phyloP scores from a whole-genome alignment of 345 rosid genomes.

The Cardamine resedifolia region DNA sequence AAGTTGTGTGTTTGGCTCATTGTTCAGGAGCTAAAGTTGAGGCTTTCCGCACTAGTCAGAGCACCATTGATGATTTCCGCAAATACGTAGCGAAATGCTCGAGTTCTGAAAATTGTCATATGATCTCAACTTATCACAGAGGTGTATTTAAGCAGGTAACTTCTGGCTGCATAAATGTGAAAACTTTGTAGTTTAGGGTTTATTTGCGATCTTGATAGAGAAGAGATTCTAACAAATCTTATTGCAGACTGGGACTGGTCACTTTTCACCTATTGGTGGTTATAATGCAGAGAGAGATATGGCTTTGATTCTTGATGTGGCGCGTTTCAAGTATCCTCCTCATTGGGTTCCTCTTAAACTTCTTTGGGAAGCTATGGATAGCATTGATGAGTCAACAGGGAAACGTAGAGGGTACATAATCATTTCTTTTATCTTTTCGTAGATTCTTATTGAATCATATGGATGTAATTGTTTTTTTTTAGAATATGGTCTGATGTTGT shows the following conservation, averaged over 20 bases:
- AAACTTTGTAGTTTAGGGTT: neutral
- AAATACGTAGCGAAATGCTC: conserved; percentile 54
- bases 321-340: conserved; percentile 97
- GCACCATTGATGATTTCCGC: conserved; percentile 73
- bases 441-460: neutral
- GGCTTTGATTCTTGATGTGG: conserved; percentile 95
- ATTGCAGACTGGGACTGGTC: conserved; percentile 86
- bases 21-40: conserved; percentile 92
- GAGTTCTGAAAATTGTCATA: conserved; percentile 68
- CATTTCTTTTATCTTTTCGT: neutral
- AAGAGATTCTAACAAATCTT: neutral
- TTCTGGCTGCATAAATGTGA: neutral
- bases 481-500: neutral
- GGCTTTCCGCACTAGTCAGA: conserved; percentile 81
- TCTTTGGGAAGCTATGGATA: conserved; percentile 96
- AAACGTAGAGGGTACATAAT: conserved; percentile 68
- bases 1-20: conserved; percentile 85
- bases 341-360: conserved; percentile 93
- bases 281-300: conserved; percentile 87
- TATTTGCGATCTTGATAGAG: neutral
- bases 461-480: too few relatives aligned
- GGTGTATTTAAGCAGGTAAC: conserved; percentile 64
- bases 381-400: conserved; percentile 59
- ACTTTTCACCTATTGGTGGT: conserved; percentile 97
- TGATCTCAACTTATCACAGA: conserved; percentile 86